Evolutionary conservation across 305 asterid species (phyloP).

Genomic region (Lippia alba): DNA sequence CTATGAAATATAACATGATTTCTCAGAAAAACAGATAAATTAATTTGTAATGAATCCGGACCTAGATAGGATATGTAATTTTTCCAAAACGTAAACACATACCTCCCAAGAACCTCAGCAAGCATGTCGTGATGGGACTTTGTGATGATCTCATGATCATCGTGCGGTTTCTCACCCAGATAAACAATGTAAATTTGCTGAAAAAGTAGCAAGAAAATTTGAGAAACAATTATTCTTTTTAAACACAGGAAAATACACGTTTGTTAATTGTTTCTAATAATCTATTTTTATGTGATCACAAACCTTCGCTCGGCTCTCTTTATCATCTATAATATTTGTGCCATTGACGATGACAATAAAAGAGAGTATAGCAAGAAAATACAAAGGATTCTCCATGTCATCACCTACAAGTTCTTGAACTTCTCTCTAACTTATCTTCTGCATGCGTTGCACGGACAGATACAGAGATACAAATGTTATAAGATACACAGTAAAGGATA

Average conservation of each 20-base stretch:
- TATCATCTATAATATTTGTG: neutral
- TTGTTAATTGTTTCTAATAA: neutral
- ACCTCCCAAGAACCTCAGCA: slow-evolving; percentile 21
- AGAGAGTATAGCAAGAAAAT: neutral
- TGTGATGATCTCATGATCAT: slow-evolving; percentile 18
- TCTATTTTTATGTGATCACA: neutral
- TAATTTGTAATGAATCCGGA: too few species aligned
- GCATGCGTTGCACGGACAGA: too few species aligned
- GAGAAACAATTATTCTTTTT: neutral
- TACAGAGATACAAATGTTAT: too few species aligned
- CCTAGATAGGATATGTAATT: neutral
- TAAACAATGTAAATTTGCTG: slow-evolving; percentile 17
- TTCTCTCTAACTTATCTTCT: too few species aligned
- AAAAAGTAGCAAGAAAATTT: neutral
- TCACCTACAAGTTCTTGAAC: neutral
- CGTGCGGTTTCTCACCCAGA: slow-evolving; percentile 26
- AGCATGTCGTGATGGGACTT: slow-evolving; percentile 28
- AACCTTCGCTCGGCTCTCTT: slow-evolving; percentile 1
- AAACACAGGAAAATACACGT: too few species aligned
- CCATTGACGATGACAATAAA: slow-evolving; percentile 1
- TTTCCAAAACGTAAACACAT: neutral
- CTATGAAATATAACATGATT: too few species aligned
- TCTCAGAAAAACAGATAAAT: too few species aligned
- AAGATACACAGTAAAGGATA: too few species aligned
- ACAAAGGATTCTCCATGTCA: slow-evolving; percentile 6